A percentile compares a stretch with the other conserved stretches of the same genome.
phyloP scores from a whole-genome alignment of 495 filamentous ascomycete species.

The Xylaria nigripes region DNA sequence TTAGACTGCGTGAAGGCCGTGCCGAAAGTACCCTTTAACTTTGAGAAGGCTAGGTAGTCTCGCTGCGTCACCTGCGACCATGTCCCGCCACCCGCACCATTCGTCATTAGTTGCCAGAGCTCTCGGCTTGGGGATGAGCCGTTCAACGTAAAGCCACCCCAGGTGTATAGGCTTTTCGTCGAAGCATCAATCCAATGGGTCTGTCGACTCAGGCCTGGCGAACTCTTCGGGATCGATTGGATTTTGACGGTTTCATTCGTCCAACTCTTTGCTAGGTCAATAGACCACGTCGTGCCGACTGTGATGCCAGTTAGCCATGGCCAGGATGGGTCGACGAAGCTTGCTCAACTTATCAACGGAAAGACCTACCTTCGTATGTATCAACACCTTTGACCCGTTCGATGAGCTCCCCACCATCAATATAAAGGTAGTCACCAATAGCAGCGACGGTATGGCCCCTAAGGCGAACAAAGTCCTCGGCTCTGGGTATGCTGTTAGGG shows the following conservation, averaged over 20 bases:
- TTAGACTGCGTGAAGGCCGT: conserved; percentile 16
- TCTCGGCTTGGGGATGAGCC: conserved; percentile 12
- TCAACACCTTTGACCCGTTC: conserved; percentile 14
- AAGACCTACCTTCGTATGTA: conserved; percentile 6
- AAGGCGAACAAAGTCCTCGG: conserved; percentile 21
- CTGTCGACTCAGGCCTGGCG: conserved; percentile 17
- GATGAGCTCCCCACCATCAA: conserved; percentile 27
- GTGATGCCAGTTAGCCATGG: conserved; percentile 9
- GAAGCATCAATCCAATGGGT: conserved; percentile 22
- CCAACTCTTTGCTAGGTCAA: conserved; percentile 32
- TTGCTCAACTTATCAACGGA: background rate
- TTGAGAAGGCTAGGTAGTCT: conserved; percentile 18
- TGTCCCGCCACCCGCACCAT: conserved; percentile 27
- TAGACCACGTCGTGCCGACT: conserved; percentile 29
- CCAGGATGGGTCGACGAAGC: background rate
- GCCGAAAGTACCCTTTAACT: conserved; percentile 13
- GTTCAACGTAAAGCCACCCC: conserved; percentile 24
- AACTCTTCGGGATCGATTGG: conserved; percentile 20
- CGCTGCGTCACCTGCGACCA: conserved; percentile 27
- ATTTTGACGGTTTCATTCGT: conserved; percentile 21
- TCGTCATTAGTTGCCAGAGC: conserved; percentile 29
- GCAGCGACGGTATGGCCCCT: conserved; percentile 18
- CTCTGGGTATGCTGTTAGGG: conserved; percentile 3
- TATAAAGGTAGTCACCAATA: conserved; percentile 22
- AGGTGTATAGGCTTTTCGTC: conserved; percentile 26